These are phyloP conservation scores for Globisporangium paddicum DNA, from an alignment of 352 stramenopile species.

Conservation along the genomic window DNA sequence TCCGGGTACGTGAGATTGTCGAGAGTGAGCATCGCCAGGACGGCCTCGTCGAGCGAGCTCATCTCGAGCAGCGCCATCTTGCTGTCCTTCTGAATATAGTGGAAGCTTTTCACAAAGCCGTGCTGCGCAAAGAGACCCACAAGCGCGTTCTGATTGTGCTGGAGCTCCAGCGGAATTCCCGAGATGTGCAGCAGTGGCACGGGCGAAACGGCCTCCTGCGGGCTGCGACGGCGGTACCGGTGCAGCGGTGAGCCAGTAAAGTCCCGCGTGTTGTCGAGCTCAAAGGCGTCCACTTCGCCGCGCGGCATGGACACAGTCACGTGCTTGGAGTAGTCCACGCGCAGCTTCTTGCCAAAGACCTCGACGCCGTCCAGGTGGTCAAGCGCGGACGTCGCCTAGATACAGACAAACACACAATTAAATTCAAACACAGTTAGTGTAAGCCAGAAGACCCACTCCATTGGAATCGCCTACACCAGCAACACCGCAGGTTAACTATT, in stretches of 20 bases:
- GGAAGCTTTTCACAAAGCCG: conserved; percentile 72
- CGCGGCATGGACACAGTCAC: conserved; percentile 76
- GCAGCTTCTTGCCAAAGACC: conserved; percentile 75
- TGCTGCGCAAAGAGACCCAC: conserved; percentile 63
- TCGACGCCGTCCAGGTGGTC: conserved; percentile 70
- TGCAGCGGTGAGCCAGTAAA: conserved; percentile 72
- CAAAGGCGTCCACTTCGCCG: conserved; percentile 71
- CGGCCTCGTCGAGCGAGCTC: conserved; percentile 64
- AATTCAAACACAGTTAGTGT: background rate
- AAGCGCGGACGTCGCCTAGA: conserved; percentile 65
- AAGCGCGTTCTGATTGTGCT: conserved; percentile 56
- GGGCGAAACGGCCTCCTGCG: conserved; percentile 56
- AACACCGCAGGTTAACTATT: background rate
- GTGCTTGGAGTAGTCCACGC: conserved; percentile 84
- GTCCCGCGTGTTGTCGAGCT: conserved; percentile 79
- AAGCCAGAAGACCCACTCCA: background rate
- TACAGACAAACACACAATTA: background rate
- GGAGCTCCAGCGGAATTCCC: conserved; percentile 62
- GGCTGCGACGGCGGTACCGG: conserved; percentile 65
- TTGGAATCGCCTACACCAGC: background rate
- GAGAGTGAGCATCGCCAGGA: conserved; percentile 60
- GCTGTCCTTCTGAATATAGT: conserved; percentile 65
- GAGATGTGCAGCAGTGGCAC: conserved; percentile 68
- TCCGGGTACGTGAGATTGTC: conserved; percentile 74
- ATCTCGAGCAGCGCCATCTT: conserved; percentile 83